Evolutionary conservation across 768 basidiomycete species (phyloP), one percentile per base, ranked within the genome.

Genomic region (Macrolepiota albuminosa): DNA sequence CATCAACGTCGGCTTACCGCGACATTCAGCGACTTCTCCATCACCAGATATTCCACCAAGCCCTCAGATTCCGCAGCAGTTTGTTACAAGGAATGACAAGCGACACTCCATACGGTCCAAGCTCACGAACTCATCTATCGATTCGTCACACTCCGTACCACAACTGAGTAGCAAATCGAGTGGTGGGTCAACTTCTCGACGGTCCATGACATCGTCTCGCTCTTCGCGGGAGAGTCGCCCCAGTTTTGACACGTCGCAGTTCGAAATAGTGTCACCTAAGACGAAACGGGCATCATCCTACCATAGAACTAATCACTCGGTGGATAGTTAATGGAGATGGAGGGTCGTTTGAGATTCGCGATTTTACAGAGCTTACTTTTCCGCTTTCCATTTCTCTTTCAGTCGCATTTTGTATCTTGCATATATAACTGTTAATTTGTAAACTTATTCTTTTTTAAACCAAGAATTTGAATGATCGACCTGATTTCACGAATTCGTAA

Each of bases 231-330:
- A 75, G 52, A 78, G 76, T 58, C 73, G 78, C 24, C 78, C 79
- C 40, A 86, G 84, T 67, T 79, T 86, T 59, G 87, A 90, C 65
- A 77, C 74, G 14, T 83, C 85, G 16, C 85, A 87, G 66, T 88
- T 87, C 66, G 88, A 89, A 72, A 80, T 86, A 40, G 79, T 87
- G 34, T 80, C 83, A 26, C 77, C 86, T 43, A 79, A 79, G 71
- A 73, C 73, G 65, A 69, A 71, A 61, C 63, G 76, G 69, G 64
- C 75, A 42, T 66, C 86, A 62, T 74, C 79, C 61, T 85, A 86
- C 66, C 77, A 81, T 70, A 73, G 71, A 31, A 68, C 82, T 57
- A 82, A 85, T 66, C 77, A 81, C 9, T 59, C 55, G 9, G 36
- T 43, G 13, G 54, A 42, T 55, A 33, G 24, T 55, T 56, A 71